Base-by-base conservation (phyloP, 768 basidiomycete genomes). In the Thelephora aurantiotincta region DNA sequence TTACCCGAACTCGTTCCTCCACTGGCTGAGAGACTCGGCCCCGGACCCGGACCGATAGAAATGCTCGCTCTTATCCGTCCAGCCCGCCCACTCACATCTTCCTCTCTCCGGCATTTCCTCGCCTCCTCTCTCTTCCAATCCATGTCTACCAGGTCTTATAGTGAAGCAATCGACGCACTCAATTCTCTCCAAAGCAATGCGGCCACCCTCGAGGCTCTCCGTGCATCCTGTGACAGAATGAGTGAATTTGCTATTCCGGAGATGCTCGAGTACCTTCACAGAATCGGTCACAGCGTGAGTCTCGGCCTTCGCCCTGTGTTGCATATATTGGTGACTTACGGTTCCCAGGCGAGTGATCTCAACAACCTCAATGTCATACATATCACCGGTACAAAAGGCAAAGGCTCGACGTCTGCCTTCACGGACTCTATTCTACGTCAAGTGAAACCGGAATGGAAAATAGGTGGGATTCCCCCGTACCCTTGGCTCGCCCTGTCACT, bases 371-470 rank as follows among this genome's bases (percentile, higher is more conserved):
- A 97, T 62, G 90, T 94, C 49, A 77, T 98, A 43, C 94, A 99
- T 68, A 80, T 99, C 54, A 93, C 94, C 7, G 94, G 94, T 3
- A 98, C 96, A 3, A 99, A 99, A 65, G 94, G 94, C 33, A 99
- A 99, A 62, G 94, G 94, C 6, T 98, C 94, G 2, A 92, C 96
- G 1, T 89, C 87, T 53, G 94, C 96, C 6, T 98, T 98, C 57
- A 75, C 78, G 3, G 84, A 91, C 56, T 87, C 85, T 9, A 80
- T 97, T 46, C 68, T 98, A 44, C 76, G 88, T n/a, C 71, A 74
- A 50, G 64, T 73, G n/a, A 73, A 66, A 53, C 82, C 92, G 6
- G 65, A 71, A 2, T 87, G 82, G 70, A 92, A 80, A 69, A 75
- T 87, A 52, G 94, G 91, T 87, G 58, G 53, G 79, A 18, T 45